Evolutionary conservation across 129 eudicot species (phyloP).

Genomic region (Lactuca sativa): DNA sequence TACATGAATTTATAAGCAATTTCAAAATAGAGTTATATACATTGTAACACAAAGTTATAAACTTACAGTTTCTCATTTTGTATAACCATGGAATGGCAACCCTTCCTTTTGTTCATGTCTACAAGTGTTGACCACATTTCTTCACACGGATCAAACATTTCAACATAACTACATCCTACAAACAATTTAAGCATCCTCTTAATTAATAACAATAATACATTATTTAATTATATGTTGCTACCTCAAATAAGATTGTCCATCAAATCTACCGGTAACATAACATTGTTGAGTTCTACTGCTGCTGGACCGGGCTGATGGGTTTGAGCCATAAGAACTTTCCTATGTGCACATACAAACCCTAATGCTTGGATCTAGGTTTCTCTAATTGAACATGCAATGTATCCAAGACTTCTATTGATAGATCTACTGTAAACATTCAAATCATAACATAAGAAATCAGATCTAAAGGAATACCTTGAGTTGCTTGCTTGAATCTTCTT

Average conservation of each 20-base stretch:
- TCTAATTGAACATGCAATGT: too few species aligned
- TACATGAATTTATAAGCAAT: neutral
- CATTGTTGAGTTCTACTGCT: constrained; percentile 54
- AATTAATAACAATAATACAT: too few species aligned
- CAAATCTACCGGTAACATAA: constrained; percentile 75
- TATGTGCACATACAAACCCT: too few species aligned
- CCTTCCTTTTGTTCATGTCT: constrained; percentile 57
- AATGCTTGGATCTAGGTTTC: too few species aligned
- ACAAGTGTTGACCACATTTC: constrained; percentile 48
- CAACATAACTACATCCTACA: constrained; percentile 53
- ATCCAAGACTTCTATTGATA: too few species aligned
- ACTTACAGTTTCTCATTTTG: constrained; percentile 73
- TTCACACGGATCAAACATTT: constrained; percentile 83
- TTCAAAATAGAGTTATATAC: neutral
- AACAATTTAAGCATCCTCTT: neutral
- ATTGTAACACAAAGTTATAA: neutral
- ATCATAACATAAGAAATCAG: too few species aligned
- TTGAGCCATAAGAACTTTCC: too few species aligned
- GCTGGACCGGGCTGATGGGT: too few species aligned
- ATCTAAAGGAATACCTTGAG: too few species aligned
- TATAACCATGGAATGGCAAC: constrained; percentile 68
- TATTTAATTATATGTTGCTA: constrained; percentile 16
- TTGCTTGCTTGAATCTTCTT: too few species aligned
- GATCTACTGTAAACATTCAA: too few species aligned
- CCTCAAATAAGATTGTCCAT: constrained; percentile 64